Base-by-base conservation (phyloP, 768 basidiomycete species). In the Lentinula raphanica region DNA sequence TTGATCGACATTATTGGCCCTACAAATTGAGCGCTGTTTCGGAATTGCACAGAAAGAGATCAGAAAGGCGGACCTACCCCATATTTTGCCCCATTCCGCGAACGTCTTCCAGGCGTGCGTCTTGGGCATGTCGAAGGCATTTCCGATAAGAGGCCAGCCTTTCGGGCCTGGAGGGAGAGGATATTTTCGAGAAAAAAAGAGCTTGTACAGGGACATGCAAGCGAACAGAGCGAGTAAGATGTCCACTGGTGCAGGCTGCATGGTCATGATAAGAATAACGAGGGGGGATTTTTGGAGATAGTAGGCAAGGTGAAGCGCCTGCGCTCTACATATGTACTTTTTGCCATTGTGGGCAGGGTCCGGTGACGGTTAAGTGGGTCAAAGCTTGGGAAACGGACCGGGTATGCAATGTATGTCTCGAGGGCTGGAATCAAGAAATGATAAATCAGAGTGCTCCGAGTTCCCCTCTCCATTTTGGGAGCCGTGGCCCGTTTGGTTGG, bases 1-100 rank as follows among this genome's bases (percentile, higher is more conserved):
- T 58, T 60, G 35, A 64, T 29, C 13, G 63, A 64, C 63, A 62
- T 58, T 21, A 64, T 60, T 5, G 56, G 48, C 3, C 63, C 63
- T 64, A 45, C 48, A 1, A 40, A 19, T 1, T 45, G 38, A 38
- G 29, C 40, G 13, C 39, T 35, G 35, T 12, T 21, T 46, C 19
- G 15, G 25, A 25, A 49, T 17, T 15, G 27, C 25, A 32, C n/a
- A 31, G 11, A 44, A 25, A 15, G 28, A 17, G 3, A 23, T 21
- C 3, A 5, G 21, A 25, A 29, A 3, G 3, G n/a, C 28, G n/a
- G 3, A 59, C 56, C 4, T 0, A 62, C 62, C 62, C 46, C 61
- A 63, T 27, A 29, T 46, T 13, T 58, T 48, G 5, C 42, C 31
- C 62, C 62, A 63, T 28, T 51, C 38, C 32, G 35, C 49, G 58